Evolutionary conservation across 345 rosid genomes (phyloP).

Genomic region (Chamaenerion angustifolium): DNA sequence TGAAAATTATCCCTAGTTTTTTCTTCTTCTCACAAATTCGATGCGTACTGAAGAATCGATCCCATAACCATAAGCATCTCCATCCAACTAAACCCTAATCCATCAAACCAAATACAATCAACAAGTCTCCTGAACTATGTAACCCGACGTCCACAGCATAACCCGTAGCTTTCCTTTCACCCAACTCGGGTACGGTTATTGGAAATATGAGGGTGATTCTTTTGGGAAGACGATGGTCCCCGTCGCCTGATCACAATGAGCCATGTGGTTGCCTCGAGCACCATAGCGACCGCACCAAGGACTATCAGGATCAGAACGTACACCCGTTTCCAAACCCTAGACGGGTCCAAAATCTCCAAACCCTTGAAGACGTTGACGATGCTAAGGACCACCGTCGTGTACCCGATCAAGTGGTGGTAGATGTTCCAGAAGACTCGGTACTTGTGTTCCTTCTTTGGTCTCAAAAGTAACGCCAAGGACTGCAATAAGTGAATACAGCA

Average conservation of each 20-base stretch:
- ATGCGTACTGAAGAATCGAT: too few relatives aligned
- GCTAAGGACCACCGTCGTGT: constrained; percentile 42
- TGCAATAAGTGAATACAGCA: constrained; percentile 5
- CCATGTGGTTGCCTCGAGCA: constrained; percentile 72
- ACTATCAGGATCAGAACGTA: constrained; percentile 44
- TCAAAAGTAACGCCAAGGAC: constrained; percentile 63
- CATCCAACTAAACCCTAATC: too few relatives aligned
- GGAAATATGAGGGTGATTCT: too few relatives aligned
- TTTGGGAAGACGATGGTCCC: not conserved
- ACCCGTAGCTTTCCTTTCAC: too few relatives aligned
- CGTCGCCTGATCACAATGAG: constrained; percentile 40
- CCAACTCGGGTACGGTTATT: too few relatives aligned
- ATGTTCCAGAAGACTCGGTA: constrained; percentile 75
- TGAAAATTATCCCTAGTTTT: too few relatives aligned
- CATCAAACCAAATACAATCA: too few relatives aligned
- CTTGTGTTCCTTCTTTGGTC: constrained; percentile 86
- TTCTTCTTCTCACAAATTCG: too few relatives aligned
- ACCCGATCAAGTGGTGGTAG: constrained; percentile 71
- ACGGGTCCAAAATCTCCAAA: constrained; percentile 42
- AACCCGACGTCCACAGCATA: too few relatives aligned
- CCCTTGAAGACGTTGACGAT: constrained; percentile 62
- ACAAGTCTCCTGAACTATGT: too few relatives aligned
- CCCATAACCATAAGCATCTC: too few relatives aligned
- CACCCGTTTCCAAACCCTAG: constrained; percentile 40
- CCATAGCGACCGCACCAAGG: constrained; percentile 28